phyloP scores from a whole-genome alignment of 805 yeast genomes.

The Candida easanensis region DNA sequence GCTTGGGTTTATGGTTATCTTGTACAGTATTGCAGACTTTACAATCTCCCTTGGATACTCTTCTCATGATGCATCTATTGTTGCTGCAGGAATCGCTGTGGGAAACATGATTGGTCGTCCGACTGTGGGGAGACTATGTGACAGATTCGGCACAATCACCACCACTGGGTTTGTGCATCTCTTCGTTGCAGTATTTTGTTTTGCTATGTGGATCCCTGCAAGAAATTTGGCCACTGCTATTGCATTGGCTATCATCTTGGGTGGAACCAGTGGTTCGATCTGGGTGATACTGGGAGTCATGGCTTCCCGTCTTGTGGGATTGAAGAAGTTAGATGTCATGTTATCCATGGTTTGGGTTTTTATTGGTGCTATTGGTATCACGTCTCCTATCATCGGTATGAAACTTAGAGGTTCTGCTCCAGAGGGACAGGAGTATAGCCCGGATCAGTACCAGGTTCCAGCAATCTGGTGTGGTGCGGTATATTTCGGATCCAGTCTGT shows the following conservation, averaged over 20 bases:
- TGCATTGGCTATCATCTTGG: constrained; percentile 49
- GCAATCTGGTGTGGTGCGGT: constrained; percentile 59
- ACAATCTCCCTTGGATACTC: constrained; percentile 59
- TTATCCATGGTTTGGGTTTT: constrained; percentile 53
- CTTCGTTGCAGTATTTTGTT: constrained; percentile 39
- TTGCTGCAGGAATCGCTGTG: constrained; percentile 58
- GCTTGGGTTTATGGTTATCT: constrained; percentile 58
- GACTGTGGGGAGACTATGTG: constrained; percentile 47
- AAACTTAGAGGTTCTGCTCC: constrained; percentile 36
- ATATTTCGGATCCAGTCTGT: constrained; percentile 44
- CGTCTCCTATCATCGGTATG: constrained; percentile 62
- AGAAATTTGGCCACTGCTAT: constrained; percentile 54
- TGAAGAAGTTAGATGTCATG: constrained; percentile 46
- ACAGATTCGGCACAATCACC: constrained; percentile 50
- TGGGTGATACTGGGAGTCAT: constrained; percentile 56
- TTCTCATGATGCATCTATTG: constrained; percentile 52
- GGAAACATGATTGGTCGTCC: constrained; percentile 61
- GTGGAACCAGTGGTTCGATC: constrained; percentile 58
- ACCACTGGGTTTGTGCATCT: constrained; percentile 37
- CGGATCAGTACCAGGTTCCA: constrained; percentile 49
- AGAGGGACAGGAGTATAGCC: constrained; percentile 32
- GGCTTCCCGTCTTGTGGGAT: constrained; percentile 52
- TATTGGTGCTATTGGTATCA: constrained; percentile 48
- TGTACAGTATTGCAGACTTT: constrained; percentile 58
- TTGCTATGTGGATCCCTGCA: constrained; percentile 58